These are phyloP conservation scores for Euphorbia celastroides DNA, from an alignment of 441 rosid species.

Conservation along the genomic window DNA sequence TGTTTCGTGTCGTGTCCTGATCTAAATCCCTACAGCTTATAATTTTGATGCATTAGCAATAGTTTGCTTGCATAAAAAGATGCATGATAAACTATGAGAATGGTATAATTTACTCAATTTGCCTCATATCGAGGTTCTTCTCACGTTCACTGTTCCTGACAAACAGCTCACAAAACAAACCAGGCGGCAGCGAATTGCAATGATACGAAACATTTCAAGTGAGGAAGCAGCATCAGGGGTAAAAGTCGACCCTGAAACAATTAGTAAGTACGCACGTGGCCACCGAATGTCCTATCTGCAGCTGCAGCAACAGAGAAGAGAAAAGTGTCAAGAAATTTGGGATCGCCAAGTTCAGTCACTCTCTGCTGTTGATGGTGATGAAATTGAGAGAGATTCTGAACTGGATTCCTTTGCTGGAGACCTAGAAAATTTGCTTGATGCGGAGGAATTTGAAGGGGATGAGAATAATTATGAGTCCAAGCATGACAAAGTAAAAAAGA, in stretches of 20 bases:
- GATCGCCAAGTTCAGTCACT: conserved; percentile 89
- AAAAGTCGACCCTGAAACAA: conserved; percentile 94
- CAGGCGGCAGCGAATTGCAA: conserved; percentile 99
- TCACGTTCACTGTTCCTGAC: conserved; percentile 91
- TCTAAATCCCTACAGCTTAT: too few species aligned
- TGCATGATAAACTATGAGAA: not conserved
- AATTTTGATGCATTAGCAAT: not conserved
- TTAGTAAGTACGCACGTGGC: conserved; percentile 96
- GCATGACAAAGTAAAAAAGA: conserved; percentile 78
- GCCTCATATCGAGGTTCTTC: conserved; percentile 62
- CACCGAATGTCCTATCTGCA: conserved; percentile 99
- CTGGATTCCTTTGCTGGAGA: conserved; percentile 99
- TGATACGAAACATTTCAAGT: conserved; percentile 98
- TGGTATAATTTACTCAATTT: conserved; percentile 1
- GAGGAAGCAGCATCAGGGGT: conserved; percentile 98
- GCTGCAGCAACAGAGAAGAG: conserved; percentile 98
- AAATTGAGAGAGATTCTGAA: conserved; percentile 87
- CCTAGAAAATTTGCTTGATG: conserved; percentile 95
- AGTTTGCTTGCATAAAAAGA: not conserved
- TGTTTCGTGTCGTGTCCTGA: too few species aligned
- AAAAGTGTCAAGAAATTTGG: conserved; percentile 99
- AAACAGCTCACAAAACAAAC: conserved; percentile 89
- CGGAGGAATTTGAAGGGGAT: conserved; percentile 89
- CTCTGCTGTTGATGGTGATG: conserved; percentile 79
- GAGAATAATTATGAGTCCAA: conserved; percentile 56